phyloP scores from a whole-genome alignment of 257 asterid species.

The Petrea volubilis region DNA sequence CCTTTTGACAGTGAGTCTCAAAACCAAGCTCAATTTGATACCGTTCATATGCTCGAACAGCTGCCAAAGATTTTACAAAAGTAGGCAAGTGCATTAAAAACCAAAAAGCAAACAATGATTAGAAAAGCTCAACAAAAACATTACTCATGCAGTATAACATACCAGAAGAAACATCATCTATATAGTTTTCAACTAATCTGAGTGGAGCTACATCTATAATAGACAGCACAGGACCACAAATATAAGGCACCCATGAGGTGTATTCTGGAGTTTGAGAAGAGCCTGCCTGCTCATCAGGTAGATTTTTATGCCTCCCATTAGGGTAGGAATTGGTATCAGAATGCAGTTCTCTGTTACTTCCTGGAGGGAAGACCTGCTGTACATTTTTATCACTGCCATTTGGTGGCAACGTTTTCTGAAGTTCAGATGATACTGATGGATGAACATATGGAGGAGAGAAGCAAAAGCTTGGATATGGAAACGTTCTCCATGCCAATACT shows the following conservation, averaged over 20 bases:
- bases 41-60: conserved; percentile 51
- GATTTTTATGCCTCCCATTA: conserved; percentile 30
- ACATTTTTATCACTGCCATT: conserved; percentile 33
- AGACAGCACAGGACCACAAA: conserved; percentile 68
- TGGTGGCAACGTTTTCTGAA: conserved; percentile 36
- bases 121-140: conserved; percentile 20
- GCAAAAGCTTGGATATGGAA: conserved; percentile 77
- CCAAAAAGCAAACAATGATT: conserved; percentile 19
- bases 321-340: conserved; percentile 34
- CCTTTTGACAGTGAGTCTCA: conserved; percentile 54
- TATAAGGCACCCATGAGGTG: conserved; percentile 64
- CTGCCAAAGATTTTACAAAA: conserved; percentile 46
- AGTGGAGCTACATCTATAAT: conserved; percentile 92
- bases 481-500: conserved; percentile 57
- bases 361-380: conserved; percentile 39
- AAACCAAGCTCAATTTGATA: conserved; percentile 48
- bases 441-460: conserved; percentile 66
- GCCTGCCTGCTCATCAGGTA: conserved; percentile 35
- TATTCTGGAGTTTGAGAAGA: conserved; percentile 35
- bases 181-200: conserved; percentile 65
- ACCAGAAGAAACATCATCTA: conserved; percentile 84
- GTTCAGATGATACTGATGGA: conserved; percentile 62
- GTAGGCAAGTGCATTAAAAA: conserved; percentile 19
- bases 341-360: conserved; percentile 35
- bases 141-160: conserved; percentile 29